Evolutionary conservation across 345 rosid species (phyloP).

Genomic region (Corchorus capsularis): DNA sequence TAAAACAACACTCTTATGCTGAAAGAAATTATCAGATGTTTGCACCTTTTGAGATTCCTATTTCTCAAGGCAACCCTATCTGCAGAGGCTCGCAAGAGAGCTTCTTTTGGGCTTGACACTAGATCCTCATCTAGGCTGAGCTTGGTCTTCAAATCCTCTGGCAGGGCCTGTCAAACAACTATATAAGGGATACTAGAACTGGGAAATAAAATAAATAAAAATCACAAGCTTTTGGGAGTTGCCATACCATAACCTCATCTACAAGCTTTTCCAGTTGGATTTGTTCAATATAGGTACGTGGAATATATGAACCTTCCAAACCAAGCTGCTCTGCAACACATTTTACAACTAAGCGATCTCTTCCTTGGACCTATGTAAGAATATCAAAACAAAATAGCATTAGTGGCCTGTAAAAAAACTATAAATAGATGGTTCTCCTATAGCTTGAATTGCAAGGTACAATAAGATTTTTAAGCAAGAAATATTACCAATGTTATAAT

Average conservation of each 20-base stretch:
- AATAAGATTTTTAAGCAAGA: neutral
- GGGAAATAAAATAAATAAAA: neutral
- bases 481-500: neutral
- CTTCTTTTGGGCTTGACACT: slow-evolving; percentile 83
- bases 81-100: slow-evolving; percentile 68
- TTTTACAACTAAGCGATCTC: slow-evolving; percentile 68
- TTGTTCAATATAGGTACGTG: slow-evolving; percentile 90
- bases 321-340: slow-evolving; percentile 72
- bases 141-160: slow-evolving; percentile 78
- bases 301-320: slow-evolving; percentile 75
- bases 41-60: slow-evolving; percentile 69
- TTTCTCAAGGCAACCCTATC: slow-evolving; percentile 71
- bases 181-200: slow-evolving; percentile 23
- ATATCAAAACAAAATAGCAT: neutral
- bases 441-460: neutral
- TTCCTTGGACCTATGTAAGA: slow-evolving; percentile 89
- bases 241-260: slow-evolving; percentile 82
- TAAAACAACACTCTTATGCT: neutral
- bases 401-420: neutral
- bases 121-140: slow-evolving; percentile 88
- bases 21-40: slow-evolving; percentile 10
- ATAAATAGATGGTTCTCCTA: neutral
- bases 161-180: slow-evolving; percentile 58
- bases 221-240: slow-evolving; percentile 15
- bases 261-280: slow-evolving; percentile 87